Percentiles rank a stretch among this genome's conserved stretches.
Conservation (phyloP, 2,329 filamentous ascomycete species). For the Colletotrichum tropicicola region DNA sequence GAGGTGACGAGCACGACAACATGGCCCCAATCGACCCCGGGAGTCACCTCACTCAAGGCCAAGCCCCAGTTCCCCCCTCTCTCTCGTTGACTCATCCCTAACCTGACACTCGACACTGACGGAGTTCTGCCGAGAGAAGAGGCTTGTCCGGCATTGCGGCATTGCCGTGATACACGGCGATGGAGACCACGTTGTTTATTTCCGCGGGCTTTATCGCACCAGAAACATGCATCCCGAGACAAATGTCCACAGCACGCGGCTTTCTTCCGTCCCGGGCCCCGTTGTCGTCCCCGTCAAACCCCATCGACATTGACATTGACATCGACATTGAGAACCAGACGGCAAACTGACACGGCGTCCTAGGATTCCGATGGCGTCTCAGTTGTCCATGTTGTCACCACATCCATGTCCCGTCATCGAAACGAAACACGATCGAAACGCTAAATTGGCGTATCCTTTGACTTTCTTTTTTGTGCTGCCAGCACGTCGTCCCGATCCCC, state of each 20-base stretch:
- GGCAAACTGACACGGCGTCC: too few relatives aligned
- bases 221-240: neutral
- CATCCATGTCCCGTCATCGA: neutral
- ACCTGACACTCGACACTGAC: neutral
- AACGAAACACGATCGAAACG: slow-evolving; percentile 27
- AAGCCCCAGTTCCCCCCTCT: neutral
- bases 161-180: too few relatives aligned
- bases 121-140: neutral
- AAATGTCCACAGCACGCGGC: neutral
- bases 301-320: too few relatives aligned
- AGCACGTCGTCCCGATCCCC: neutral
- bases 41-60: neutral
- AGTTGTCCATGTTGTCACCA: too few relatives aligned
- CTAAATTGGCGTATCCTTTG: neutral
- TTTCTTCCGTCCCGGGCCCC: too few relatives aligned
- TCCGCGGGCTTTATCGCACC: too few relatives aligned
- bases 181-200: too few relatives aligned
- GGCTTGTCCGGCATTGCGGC: too few relatives aligned
- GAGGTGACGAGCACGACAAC: neutral
- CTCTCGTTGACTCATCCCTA: neutral
- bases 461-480: neutral
- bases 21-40: neutral
- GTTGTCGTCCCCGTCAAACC: too few relatives aligned
- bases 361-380: too few relatives aligned
- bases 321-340: too few relatives aligned